A percentile compares a stretch with the other conserved stretches of the same genome.
Conservation (phyloP, 345 rosid genomes). For the Hypericum perforatum region DNA sequence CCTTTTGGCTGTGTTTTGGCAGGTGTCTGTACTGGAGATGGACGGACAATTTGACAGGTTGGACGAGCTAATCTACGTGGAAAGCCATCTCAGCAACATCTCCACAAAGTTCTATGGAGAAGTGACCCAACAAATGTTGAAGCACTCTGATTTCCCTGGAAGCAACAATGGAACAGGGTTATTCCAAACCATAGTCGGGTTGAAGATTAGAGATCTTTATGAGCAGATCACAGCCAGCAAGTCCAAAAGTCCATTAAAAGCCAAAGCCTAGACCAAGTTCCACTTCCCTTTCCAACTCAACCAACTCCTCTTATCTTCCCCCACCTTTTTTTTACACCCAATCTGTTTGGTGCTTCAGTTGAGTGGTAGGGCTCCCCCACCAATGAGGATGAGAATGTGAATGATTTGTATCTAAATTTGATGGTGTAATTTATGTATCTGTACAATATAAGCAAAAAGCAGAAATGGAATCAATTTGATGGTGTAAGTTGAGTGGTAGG, state of each 20-base stretch:
- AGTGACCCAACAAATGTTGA: conserved; percentile 92
- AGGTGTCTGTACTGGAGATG: conserved; percentile 96
- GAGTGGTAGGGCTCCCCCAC: too few relatives aligned
- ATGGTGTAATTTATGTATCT: too few relatives aligned
- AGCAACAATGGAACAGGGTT: conserved; percentile 96
- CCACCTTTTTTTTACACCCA: too few relatives aligned
- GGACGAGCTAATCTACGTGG: conserved; percentile 91
- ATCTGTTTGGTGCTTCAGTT: too few relatives aligned
- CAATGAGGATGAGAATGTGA: too few relatives aligned
- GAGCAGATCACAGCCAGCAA: conserved; percentile 63
- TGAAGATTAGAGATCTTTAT: conserved; percentile 82
- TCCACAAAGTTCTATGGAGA: conserved; percentile 93
- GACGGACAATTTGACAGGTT: conserved; percentile 93
- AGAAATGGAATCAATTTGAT: too few relatives aligned
- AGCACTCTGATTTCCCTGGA: conserved; percentile 90
- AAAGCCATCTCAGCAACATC: conserved; percentile 87
- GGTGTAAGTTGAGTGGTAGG: too few relatives aligned
- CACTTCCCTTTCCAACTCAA: too few relatives aligned
- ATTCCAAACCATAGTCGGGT: conserved; percentile 82
- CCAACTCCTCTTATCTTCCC: too few relatives aligned
- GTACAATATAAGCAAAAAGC: too few relatives aligned
- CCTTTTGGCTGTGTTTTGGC: not conserved
- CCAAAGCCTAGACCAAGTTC: conserved; percentile 11
- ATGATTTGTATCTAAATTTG: too few relatives aligned
- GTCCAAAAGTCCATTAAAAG: conserved; percentile 39